Evolutionary conservation across 1,139 yeast species (phyloP).

Genomic region (Hanseniaspora uvarum): DNA sequence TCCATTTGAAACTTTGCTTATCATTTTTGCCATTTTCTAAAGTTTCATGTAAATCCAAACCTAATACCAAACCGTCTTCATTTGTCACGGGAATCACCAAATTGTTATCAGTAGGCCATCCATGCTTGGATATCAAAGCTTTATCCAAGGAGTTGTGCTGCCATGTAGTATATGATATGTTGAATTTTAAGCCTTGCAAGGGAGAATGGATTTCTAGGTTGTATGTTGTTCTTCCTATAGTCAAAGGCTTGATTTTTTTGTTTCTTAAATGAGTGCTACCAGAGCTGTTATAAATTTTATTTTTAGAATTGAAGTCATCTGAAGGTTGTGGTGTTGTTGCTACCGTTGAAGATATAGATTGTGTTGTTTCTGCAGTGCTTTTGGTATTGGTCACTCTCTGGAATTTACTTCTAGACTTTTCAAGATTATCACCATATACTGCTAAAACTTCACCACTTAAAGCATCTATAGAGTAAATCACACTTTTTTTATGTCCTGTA

Average conservation of each 20-base stretch:
- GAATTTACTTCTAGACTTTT: conserved; percentile 22
- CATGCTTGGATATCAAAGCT: conserved; percentile 47
- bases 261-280: conserved; percentile 17
- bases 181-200: conserved; percentile 62
- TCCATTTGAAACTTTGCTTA: conserved; percentile 69
- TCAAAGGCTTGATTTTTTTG: conserved; percentile 23
- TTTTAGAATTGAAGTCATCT: background rate
- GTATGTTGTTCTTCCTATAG: conserved; percentile 41
- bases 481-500: conserved; percentile 73
- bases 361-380: background rate
- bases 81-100: conserved; percentile 50
- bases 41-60: conserved; percentile 32
- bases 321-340: conserved; percentile 6
- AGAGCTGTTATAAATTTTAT: background rate
- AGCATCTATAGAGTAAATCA: conserved; percentile 65
- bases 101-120: conserved; percentile 49
- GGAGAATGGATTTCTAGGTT: conserved; percentile 51
- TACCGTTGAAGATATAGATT: background rate
- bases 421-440: conserved; percentile 47
- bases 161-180: conserved; percentile 82
- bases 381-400: conserved; percentile 15
- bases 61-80: conserved; percentile 64
- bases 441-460: conserved; percentile 67
- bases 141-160: conserved; percentile 81
- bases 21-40: conserved; percentile 16